These are phyloP conservation scores for Vigna unguiculata DNA, from an alignment of 306 rosid genomes.

Conservation along the genomic window DNA sequence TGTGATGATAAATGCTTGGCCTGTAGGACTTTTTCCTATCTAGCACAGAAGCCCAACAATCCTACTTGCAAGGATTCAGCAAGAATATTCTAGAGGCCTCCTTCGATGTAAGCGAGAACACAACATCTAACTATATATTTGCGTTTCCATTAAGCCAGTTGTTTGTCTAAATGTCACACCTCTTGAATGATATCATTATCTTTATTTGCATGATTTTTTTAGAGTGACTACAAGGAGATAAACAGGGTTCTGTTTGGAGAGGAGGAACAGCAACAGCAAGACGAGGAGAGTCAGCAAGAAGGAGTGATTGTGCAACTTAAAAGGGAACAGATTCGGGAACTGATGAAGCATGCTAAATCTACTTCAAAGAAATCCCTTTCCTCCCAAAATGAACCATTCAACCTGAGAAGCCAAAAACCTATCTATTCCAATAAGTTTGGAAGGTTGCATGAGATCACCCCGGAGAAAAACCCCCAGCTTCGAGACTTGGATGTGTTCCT, in stretches of 20 bases:
- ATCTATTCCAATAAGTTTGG: too few relatives aligned
- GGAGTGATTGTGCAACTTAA: slow-evolving; percentile 38
- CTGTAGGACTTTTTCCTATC: slow-evolving; percentile 34
- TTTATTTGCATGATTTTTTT: too few relatives aligned
- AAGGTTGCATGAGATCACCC: too few relatives aligned
- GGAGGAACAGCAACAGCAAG: too few relatives aligned
- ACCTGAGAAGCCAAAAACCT: too few relatives aligned
- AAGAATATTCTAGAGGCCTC: slow-evolving; percentile 35
- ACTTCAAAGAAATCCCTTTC: neutral
- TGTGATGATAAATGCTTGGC: neutral
- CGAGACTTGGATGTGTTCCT: too few relatives aligned
- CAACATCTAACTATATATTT: neutral
- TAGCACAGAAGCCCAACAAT: slow-evolving; percentile 5
- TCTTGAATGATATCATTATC: too few relatives aligned
- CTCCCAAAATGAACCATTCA: too few relatives aligned
- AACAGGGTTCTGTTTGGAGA: slow-evolving; percentile 31
- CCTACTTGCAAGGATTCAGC: slow-evolving; percentile 28
- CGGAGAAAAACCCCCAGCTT: too few relatives aligned
- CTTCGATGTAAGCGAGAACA: too few relatives aligned
- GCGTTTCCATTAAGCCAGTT: neutral
- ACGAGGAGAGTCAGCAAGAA: slow-evolving; percentile 7
- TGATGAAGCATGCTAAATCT: slow-evolving; percentile 26
- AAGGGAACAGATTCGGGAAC: slow-evolving; percentile 30
- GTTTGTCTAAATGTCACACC: neutral
- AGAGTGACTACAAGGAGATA: slow-evolving; percentile 37